Evolutionary conservation across 1,284 basidiomycete species (phyloP), one percentile per base, ranked within the genome.

Genomic region (Pseudozyma tsukubaensis): DNA sequence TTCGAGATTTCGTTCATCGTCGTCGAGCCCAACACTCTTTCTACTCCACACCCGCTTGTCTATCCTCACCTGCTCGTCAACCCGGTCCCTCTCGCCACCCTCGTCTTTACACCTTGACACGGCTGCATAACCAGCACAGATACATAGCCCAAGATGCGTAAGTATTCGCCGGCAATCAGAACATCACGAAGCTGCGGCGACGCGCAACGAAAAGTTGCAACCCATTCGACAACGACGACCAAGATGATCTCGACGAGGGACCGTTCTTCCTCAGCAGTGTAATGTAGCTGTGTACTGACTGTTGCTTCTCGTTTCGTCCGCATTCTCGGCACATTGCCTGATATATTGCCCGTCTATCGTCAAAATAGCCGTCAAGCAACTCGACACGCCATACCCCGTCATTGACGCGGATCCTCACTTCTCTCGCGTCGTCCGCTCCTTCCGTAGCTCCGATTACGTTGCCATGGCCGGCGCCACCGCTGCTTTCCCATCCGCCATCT

Each of bases 331-430:
- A n/a, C n/a, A n/a, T n/a, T n/a, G n/a, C n/a, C n/a, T n/a, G n/a
- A n/a, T n/a, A n/a, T n/a, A n/a, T 37, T 14, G 9, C 36, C 9
- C 36, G 14, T 37, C 14, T 14, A 37, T 14, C 14, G 36, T 13
- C n/a, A 3, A 7, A 21, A 21, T 21, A 53, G 80, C 74, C 42
- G 48, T 76, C 57, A 78, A 80, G 66, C 67, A 81, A 58, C 62
- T 82, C 62, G 69, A 80, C 48, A 81, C 81, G 50, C 78, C 78
- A 45, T 84, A 72, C 65, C 81, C 81, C 12, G 69, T 78, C 32
- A 83, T 84, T 55, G 95, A 97, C 86, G 87, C 90, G 3, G 97
- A 99, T 88, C 96, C 96, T 19, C 93, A 97, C 87, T 91, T 92
- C 40, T 87, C 87, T 42, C 90, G 97, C 49, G 96, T 99, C 43